Evolutionary conservation across 306 rosid species (phyloP), one percentile per base, ranked within the genome.

Genomic region (Vigna reflexopilosa): DNA sequence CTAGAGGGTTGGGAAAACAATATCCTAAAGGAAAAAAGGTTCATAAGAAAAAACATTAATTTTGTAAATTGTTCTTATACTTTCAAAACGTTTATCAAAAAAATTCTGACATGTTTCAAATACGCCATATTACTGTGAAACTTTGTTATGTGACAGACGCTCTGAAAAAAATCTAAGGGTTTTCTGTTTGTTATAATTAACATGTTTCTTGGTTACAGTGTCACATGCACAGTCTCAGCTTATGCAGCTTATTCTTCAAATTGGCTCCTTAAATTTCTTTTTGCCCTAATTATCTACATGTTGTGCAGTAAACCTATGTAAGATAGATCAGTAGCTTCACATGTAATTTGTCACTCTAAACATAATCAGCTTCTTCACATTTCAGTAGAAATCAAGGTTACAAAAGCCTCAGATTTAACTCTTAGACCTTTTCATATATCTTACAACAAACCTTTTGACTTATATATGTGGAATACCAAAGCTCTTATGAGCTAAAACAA

Each of bases 381-480:
- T 45, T 48, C 58, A 47, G 16, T 15, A 14, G 57, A 69, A 69
- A 45, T 69, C 74, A 69, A 48, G 74, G 74, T 69, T 19, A 55
- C 51, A 73, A 24, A 24, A 57, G 30, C 68, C 45, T 73, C 45
- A 57, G 22, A 22, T 38, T 40, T 12, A 55, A 9, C 26, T 58
- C 30, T 64, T 66, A 62, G 45, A 38, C 34, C 17, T 52, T 24
- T 58, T 44, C 50, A 16, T 15, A 42, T 74, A 65, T 65, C 20
- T 73, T 72, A 72, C 75, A 80, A 30, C 56, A 80, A 64, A 4
- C 61, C 59, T 49, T 45, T 28, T 30, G 42, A 32, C 20, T 20
- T n/a, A 42, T 42, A 26, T 3, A 55, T 24, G 8, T 42, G 14
- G 62, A 40, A 76, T 2, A 64, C 45, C 54, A 68, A 26, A 65